Evolutionary conservation across 306 rosid genomes (phyloP).

Genomic region (Citrullus mucosospermus): DNA sequence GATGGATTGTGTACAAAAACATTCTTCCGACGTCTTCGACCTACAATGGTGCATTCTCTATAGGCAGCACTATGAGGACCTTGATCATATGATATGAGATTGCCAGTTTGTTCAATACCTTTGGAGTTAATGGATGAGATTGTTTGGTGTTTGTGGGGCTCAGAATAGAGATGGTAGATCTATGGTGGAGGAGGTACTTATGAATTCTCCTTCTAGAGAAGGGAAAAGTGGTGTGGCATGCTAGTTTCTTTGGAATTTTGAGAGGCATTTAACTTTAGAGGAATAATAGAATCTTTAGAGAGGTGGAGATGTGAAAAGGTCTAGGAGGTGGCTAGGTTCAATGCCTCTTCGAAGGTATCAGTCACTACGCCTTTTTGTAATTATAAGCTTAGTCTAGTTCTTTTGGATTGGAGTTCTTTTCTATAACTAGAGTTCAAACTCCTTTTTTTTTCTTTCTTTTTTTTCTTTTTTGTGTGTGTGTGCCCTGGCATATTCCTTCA

Average conservation of each 20-base stretch:
- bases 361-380: neutral
- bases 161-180: neutral
- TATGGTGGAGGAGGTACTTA: neutral
- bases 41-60: neutral
- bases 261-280: neutral
- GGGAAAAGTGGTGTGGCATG: neutral
- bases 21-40: neutral
- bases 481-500: too few species aligned
- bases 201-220: neutral
- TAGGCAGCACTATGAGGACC: neutral
- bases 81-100: neutral
- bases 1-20: neutral
- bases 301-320: neutral
- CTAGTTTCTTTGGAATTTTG: neutral
- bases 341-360: neutral
- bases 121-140: neutral
- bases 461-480: too few species aligned
- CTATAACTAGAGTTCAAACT: too few species aligned
- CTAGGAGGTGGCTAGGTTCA: neutral
- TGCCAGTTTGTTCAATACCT: neutral
- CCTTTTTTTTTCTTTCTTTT: too few species aligned
- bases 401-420: too few species aligned
- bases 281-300: neutral
- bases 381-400: neutral
- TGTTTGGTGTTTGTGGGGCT: neutral